These are phyloP conservation scores for Mortierella sp. DNA, from an alignment of 371 early-diverging fungal species.

Conservation along the genomic window DNA sequence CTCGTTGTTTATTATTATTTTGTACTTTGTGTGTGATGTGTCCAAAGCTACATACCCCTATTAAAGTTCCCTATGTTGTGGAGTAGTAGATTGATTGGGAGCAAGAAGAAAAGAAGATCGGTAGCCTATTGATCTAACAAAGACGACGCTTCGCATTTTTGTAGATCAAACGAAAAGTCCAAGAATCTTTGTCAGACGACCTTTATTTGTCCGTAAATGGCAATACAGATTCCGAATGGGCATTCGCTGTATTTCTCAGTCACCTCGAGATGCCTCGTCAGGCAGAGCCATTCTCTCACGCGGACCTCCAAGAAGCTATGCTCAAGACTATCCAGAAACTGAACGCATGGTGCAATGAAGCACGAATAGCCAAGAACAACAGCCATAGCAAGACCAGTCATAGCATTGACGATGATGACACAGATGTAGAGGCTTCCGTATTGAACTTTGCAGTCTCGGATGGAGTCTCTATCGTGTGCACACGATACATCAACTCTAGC, in stretches of 20 bases:
- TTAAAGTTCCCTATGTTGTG: too few relatives aligned
- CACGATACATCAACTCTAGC: conserved; percentile 80
- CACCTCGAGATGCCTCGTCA: conserved; percentile 60
- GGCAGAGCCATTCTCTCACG: conserved; percentile 32
- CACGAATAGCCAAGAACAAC: conserved; percentile 49
- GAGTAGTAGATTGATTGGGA: too few relatives aligned
- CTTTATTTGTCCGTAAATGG: conserved; percentile 81
- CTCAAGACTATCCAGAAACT: conserved; percentile 79
- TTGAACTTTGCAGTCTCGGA: conserved; percentile 93
- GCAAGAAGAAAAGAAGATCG: too few relatives aligned
- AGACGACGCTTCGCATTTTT: too few relatives aligned
- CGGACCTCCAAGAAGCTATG: conserved; percentile 79
- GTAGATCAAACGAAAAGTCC: conserved; percentile 80
- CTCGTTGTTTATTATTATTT: too few relatives aligned
- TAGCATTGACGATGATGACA: neutral
- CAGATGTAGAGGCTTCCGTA: conserved; percentile 68
- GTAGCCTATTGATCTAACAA: too few relatives aligned
- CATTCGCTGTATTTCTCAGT: conserved; percentile 88
- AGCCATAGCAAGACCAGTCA: neutral
- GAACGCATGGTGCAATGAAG: conserved; percentile 78
- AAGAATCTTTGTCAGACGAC: conserved; percentile 75
- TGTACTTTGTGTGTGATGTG: too few relatives aligned
- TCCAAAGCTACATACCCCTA: too few relatives aligned
- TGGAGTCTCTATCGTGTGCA: conserved; percentile 83
- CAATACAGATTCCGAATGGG: conserved; percentile 90